phyloP scores from a whole-genome alignment of 805 yeast species.

The Millerago galiae region DNA sequence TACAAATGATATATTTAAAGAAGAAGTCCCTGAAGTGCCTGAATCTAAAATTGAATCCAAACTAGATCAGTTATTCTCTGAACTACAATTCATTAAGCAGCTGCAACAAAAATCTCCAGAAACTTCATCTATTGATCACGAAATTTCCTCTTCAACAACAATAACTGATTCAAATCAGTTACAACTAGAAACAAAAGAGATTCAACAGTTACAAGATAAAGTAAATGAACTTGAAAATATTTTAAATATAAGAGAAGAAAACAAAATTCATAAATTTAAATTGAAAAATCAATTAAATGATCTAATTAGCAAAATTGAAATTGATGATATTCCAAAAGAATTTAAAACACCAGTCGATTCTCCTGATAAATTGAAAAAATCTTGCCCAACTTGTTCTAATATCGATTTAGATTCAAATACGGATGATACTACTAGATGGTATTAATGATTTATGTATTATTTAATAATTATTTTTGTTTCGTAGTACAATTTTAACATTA shows the following conservation, averaged over 20 bases:
- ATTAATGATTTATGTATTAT: background rate
- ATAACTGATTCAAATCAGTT: slow-evolving; percentile 28
- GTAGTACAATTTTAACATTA: too few species aligned
- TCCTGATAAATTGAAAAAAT: background rate
- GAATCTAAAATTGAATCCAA: slow-evolving; percentile 6
- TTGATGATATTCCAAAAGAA: slow-evolving; percentile 4
- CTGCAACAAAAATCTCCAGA: slow-evolving; percentile 2
- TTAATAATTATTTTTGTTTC: too few species aligned
- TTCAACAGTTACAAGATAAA: slow-evolving; percentile 27
- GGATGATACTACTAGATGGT: slow-evolving; percentile 1
- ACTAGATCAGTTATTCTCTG: slow-evolving; percentile 16
- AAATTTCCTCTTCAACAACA: too few species aligned
- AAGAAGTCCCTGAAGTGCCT: background rate
- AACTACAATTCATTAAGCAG: slow-evolving; percentile 17
- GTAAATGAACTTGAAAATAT: slow-evolving; percentile 27
- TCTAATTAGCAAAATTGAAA: background rate
- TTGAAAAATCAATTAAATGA: slow-evolving; percentile 15
- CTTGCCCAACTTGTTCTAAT: background rate
- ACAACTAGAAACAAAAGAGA: slow-evolving; percentile 28
- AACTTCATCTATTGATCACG: too few species aligned
- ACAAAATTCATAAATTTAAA: slow-evolving; percentile 28
- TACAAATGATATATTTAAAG: slow-evolving; percentile 13
- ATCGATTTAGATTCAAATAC: background rate
- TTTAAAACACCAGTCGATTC: slow-evolving; percentile 4
- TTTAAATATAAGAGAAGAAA: slow-evolving; percentile 28